Base-by-base conservation (phyloP, 73 alveolate species). In the Paramecium sexaurelia region DNA sequence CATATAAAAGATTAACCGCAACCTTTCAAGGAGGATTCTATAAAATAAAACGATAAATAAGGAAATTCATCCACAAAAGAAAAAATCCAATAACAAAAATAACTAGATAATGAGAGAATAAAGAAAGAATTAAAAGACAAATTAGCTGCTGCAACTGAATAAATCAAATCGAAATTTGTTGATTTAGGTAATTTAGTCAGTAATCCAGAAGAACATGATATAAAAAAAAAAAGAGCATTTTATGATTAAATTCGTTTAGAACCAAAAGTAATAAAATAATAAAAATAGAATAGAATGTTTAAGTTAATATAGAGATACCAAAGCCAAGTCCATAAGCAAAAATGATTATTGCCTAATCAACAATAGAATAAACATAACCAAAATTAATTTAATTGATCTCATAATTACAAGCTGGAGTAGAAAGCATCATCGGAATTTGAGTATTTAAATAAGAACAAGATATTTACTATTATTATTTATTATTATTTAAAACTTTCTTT, bases 191-290 rank as follows among this genome's bases (percentile, higher is more conserved):
- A 68, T 29, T 5, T 27, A 32, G 55, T 68, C 9, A 68, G 27
- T 26, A 13, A 55, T 32, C 85, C 85, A 68, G 85, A 68, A 10
- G 85, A 68, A 26, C 29, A 29, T n/a, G 85, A 68, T 5, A 68
- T 68, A 7, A 68, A 32, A 15, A 68, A 32, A n/a, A 68, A 68
- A 4, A 26, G 85, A 29, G 32, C 26, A 68, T 10, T 2, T 29
- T 68, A 68, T 32, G 85, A 68, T 68, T 15, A 68, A 68, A 36
- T 68, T 56, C 75, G 75, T 8, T 7, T 56, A 24, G 75, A 56
- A 1, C 75, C 40, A 0, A 56, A 56, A 56, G 75, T 56, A 56
- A 1, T 4, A 2, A 17, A 24, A n/a, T 8, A 56, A 0, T 27
- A 0, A 4, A 0, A 17, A 27, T 43, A 9, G 2, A 17, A 17